Evolutionary conservation across 2,329 filamentous ascomycete genomes (phyloP), one percentile per base, ranked within the genome.

Genomic region (Colletotrichum nymphaeae): DNA sequence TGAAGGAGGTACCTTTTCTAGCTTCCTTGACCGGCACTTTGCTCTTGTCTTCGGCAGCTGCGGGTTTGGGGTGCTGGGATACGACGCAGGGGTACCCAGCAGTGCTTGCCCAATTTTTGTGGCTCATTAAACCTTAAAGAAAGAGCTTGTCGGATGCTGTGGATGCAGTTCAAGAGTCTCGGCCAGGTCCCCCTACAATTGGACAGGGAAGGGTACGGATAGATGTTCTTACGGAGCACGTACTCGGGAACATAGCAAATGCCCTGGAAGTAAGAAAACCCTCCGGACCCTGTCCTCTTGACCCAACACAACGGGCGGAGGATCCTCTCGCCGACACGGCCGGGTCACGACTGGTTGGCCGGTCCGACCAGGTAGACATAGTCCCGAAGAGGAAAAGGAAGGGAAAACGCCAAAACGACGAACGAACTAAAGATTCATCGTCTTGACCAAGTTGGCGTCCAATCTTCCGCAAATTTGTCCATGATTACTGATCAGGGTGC

Each of bases 81-180:
- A 57, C 35, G 37, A 37, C 32, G 57, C 67, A 57, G 49, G 67
- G 30, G 46, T 22, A 8, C 26, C 62, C 28, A 30, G 30, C 24
- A 1, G 35, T 5, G 9, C 8, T 26, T 4, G 22, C 35, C 56
- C 46, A 57, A n/a, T 35, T 65, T 19, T 57, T 32, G 67, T 57
- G 67, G 67, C 60, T 73, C 67, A 73, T 73, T 35, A 73, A 73
- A 73, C 71, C 67, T 73, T 73, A 73, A 58, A 56, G 42, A 28
- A 46, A 32, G 26, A 28, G 37, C 30, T 11, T 57, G 32, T 62
- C 59, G 42, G 37, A 30, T 28, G 35, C 16, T 49, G 24, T 52
- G 42, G 60, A 62, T 46, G 52, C 22, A 5, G 35, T 30, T n/a
- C 59, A 53, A 24, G 14, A 19, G 19, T 24, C 12, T 63, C 28